A percentile compares a stretch with the other conserved stretches of the same genome.
Conservation (phyloP, 2,329 filamentous ascomycete genomes). For the Diaporthe citrichinensis region DNA sequence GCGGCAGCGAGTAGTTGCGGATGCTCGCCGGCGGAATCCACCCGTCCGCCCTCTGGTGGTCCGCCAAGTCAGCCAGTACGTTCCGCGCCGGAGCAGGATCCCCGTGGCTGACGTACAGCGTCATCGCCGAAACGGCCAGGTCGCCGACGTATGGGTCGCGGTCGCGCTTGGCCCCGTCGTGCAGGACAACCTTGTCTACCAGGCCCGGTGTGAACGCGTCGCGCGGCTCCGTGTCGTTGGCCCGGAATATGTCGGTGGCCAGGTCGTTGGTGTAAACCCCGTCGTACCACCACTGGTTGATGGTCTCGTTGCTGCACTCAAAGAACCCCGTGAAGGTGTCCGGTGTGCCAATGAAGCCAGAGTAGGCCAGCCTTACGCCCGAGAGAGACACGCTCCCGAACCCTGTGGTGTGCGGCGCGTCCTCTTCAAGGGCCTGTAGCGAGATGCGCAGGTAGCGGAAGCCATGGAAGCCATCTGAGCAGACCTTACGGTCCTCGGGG, state of each 20-base stretch:
- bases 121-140: slow-evolving; percentile 63
- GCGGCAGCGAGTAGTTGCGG: slow-evolving; percentile 60
- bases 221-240: slow-evolving; percentile 64
- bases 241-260: slow-evolving; percentile 60
- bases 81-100: slow-evolving; percentile 57
- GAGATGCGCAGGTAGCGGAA: slow-evolving; percentile 66
- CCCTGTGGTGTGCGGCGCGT: slow-evolving; percentile 60
- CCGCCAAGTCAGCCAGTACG: slow-evolving; percentile 63
- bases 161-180: slow-evolving; percentile 66
- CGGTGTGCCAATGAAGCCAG: slow-evolving; percentile 61
- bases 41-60: slow-evolving; percentile 64
- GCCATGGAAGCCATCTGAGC: slow-evolving; percentile 66
- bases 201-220: slow-evolving; percentile 59
- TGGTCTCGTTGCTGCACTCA: slow-evolving; percentile 63
- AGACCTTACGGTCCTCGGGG: slow-evolving; percentile 56
- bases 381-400: slow-evolving; percentile 60
- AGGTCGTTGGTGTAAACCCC: slow-evolving; percentile 67
- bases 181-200: slow-evolving; percentile 61
- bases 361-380: slow-evolving; percentile 58
- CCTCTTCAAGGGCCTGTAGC: slow-evolving; percentile 58
- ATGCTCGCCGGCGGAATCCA: slow-evolving; percentile 70
- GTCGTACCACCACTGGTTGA: slow-evolving; percentile 68
- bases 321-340: slow-evolving; percentile 66
- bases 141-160: slow-evolving; percentile 68
- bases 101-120: slow-evolving; percentile 63